phyloP scores from a whole-genome alignment of 345 rosid species.

The Rubroshorea leprosula region DNA sequence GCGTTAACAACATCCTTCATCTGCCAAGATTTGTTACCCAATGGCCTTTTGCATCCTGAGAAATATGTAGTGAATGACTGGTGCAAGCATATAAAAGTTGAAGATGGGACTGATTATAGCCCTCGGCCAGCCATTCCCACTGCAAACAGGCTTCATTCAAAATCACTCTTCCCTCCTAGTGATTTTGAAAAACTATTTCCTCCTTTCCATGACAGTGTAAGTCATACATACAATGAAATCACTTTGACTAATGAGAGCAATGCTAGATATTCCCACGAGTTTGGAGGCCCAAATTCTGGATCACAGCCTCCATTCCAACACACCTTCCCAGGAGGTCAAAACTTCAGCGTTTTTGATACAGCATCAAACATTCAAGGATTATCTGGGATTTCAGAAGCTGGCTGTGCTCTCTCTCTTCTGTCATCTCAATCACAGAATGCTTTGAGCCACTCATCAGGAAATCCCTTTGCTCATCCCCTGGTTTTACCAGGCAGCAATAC shows the following conservation, averaged over 20 bases:
- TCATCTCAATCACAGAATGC: constrained; percentile 58
- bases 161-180: constrained; percentile 26
- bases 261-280: constrained; percentile 19
- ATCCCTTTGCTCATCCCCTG: constrained; percentile 28
- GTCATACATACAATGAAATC: constrained; percentile 19
- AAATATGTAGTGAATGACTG: constrained; percentile 36
- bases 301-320: constrained; percentile 33
- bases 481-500: constrained; percentile 25
- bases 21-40: constrained; percentile 48
- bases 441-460: constrained; percentile 32
- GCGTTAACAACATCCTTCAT: constrained; percentile 40
- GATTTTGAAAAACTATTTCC: constrained; percentile 29
- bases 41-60: constrained; percentile 30
- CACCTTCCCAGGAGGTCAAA: constrained; percentile 30
- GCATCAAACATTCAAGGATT: constrained; percentile 36
- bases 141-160: constrained; percentile 25
- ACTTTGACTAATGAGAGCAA: constrained; percentile 23
- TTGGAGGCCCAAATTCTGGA: constrained; percentile 26
- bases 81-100: constrained; percentile 43
- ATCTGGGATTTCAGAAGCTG: constrained; percentile 41
- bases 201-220: constrained; percentile 28
- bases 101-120: constrained; percentile 34
- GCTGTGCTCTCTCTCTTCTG: constrained; percentile 98
- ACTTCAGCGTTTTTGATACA: constrained; percentile 23
- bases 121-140: constrained; percentile 30